These are phyloP conservation scores for Didymella pomorum DNA, from an alignment of 2,329 filamentous ascomycete species.

Conservation along the genomic window DNA sequence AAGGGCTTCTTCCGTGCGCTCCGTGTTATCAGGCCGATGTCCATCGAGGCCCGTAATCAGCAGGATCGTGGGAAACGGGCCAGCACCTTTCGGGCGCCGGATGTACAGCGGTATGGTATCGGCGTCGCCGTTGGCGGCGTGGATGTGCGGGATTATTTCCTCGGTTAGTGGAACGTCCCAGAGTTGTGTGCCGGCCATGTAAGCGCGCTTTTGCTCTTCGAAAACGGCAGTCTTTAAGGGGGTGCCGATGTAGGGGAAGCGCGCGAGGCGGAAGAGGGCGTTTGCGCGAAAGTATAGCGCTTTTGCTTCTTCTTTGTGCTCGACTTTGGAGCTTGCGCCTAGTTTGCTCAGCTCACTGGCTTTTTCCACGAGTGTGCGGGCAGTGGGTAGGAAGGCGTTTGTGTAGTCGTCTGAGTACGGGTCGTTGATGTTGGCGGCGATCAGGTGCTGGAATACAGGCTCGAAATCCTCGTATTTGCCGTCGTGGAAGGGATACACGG, in stretches of 20 bases:
- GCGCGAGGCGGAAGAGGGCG: conserved; percentile 74
- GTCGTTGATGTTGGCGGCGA: conserved; percentile 67
- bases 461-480: conserved; percentile 72
- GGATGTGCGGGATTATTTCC: conserved; percentile 65
- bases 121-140: conserved; percentile 61
- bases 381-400: conserved; percentile 65
- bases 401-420: conserved; percentile 72
- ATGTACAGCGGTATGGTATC: conserved; percentile 69
- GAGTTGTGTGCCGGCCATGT: conserved; percentile 60
- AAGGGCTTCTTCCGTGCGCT: conserved; percentile 57
- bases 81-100: conserved; percentile 58
- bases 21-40: conserved; percentile 60
- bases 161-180: conserved; percentile 65
- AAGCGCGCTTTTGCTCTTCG: conserved; percentile 70
- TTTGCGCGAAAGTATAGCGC: conserved; percentile 73
- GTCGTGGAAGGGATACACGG: conserved; percentile 78
- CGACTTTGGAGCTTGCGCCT: conserved; percentile 42
- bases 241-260: conserved; percentile 67
- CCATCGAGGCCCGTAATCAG: conserved; percentile 66
- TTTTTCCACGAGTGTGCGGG: conserved; percentile 62
- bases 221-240: conserved; percentile 67
- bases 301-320: conserved; percentile 61
- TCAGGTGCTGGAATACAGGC: conserved; percentile 57
- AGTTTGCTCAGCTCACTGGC: conserved; percentile 56
- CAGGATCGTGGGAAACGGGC: conserved; percentile 60